Base-by-base conservation (phyloP, 257 asterid species). In the Hygrophila difformis region DNA sequence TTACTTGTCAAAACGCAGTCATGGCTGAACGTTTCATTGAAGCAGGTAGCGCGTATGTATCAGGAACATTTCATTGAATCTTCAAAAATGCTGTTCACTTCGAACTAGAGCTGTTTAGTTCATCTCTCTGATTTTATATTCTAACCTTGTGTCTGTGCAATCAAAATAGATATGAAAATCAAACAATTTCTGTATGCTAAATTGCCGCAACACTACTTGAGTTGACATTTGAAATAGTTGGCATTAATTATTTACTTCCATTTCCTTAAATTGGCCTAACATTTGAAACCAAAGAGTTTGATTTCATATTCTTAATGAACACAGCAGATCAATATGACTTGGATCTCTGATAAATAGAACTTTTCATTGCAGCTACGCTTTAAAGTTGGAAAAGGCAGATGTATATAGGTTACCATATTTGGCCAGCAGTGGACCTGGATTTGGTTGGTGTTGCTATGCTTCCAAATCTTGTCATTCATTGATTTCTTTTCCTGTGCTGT, bases 31-130 rank as follows among this genome's bases (percentile, higher is more conserved):
- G 97, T 44, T 89, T 89, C 61, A 89, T 89, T 65, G 96, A 89
- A 89, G 96, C 97, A 79, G 96, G 96, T 82, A 89, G 97, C 93
- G 73, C 93, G 94, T 89, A 89, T 54, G 94, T 89, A 89, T 89
- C 97, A 47, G 50, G 44, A 49, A 46, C 23, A 15, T 54, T 55
- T 8, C 58, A 37, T 62, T 24, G 42, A 29, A 48, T 50, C 37
- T 53, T 36, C 16, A 31, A 17, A 12, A 59, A 14, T 49, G 35
- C 29, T 31, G 12, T 12, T n/a, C 31, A 26, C 44, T 52, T 39
- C 51, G 23, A 22, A 12, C 21, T 18, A 53, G 44, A 63, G 12
- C 55, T 19, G 18, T 36, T 23, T 43, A 13, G n/a, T 52, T 19
- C 44, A 17, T 57, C n/a, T 33, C 61, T 38, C 51, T 38, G 20